Evolutionary conservation across 352 stramenopile genomes (phyloP), one percentile per base, ranked within the genome.

Genomic region (Phytophthora citrophthora): DNA sequence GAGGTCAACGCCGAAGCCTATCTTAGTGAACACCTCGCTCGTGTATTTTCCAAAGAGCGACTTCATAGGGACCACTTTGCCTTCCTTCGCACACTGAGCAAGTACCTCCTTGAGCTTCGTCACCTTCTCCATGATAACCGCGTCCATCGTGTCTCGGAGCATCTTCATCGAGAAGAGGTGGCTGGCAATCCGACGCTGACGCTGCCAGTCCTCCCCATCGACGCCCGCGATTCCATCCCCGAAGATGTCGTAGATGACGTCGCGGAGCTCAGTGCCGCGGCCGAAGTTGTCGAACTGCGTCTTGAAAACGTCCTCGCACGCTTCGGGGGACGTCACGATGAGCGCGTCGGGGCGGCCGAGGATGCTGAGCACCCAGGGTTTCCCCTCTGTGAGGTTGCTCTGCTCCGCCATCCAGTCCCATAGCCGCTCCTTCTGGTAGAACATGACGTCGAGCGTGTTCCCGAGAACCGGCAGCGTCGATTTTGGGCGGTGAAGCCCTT

Each of bases 11-110:
- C 83, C 82, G 57, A 95, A 93, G 11, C 78, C 81, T 24, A 93
- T 84, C 41, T 89, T 81, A 1, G 72, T 77, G 54, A 95, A 91
- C 7, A 88, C 74, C 29, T 95, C 86, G 47, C 86, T 83, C 13
- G 84, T 89, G 54, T 86, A 84, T 20, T 81, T 70, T 44, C 68
- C 54, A 3, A 90, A 52, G 15, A 89, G 62, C 4, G 51, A 64
- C 44, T 86, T 83, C 47, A 90, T 64, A 2, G 55, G 41, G 1
- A 77, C 50, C 2, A 38, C 9, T 12, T 54, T 54, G 10, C 44
- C 43, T 8, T 51, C 20, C 4, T 47, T 36, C 15, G 54, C 46
- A 16, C 45, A 68, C 29, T 68, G 32, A 6, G 34, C 47, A 1
- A 89, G 48, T 0, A 75, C 61, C 0, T 61, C 51, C 6, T 51